These are phyloP conservation scores for Chlorociboria aeruginascens DNA, from an alignment of 495 filamentous ascomycete genomes.

Conservation along the genomic window DNA sequence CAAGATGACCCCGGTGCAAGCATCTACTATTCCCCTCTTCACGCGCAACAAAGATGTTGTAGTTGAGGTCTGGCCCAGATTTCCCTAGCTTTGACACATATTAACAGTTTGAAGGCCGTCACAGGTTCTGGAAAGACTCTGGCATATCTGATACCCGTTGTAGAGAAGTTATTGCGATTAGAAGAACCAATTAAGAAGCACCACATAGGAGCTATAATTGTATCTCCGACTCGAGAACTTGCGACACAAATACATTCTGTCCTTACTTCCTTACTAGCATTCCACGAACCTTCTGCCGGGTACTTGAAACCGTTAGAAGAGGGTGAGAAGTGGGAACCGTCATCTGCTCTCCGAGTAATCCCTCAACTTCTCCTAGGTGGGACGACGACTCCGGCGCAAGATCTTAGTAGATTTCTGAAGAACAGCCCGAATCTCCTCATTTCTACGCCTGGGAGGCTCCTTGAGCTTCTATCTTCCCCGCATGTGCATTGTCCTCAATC, in stretches of 20 bases:
- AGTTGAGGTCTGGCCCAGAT: conserved; percentile 49
- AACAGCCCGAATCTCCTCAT: conserved; percentile 77
- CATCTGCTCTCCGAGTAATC: conserved; percentile 47
- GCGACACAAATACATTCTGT: conserved; percentile 84
- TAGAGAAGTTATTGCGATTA: conserved; percentile 66
- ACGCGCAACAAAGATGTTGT: conserved; percentile 93
- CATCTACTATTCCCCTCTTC: conserved; percentile 85
- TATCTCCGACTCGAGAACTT: conserved; percentile 88
- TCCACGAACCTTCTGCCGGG: conserved; percentile 67
- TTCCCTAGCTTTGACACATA: neutral
- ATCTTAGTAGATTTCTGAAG: conserved; percentile 69
- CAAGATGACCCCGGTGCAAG: conserved; percentile 88
- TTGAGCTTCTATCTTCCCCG: conserved; percentile 80
- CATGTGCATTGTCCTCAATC: conserved; percentile 84
- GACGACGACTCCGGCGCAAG: conserved; percentile 68
- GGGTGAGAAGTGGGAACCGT: conserved; percentile 41
- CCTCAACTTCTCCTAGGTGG: conserved; percentile 89
- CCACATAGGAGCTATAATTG: conserved; percentile 79
- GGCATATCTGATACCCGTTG: conserved; percentile 77
- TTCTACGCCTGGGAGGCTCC: conserved; percentile 75
- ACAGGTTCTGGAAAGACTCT: conserved; percentile 94
- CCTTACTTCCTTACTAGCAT: conserved; percentile 61
- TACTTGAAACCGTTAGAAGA: conserved; percentile 36
- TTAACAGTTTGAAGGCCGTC: conserved; percentile 44
- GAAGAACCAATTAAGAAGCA: conserved; percentile 71